Percentiles rank a stretch among this genome's conserved stretches.
phyloP scores from a whole-genome alignment of 306 rosid genomes.

The Begonia peltatifolia region DNA sequence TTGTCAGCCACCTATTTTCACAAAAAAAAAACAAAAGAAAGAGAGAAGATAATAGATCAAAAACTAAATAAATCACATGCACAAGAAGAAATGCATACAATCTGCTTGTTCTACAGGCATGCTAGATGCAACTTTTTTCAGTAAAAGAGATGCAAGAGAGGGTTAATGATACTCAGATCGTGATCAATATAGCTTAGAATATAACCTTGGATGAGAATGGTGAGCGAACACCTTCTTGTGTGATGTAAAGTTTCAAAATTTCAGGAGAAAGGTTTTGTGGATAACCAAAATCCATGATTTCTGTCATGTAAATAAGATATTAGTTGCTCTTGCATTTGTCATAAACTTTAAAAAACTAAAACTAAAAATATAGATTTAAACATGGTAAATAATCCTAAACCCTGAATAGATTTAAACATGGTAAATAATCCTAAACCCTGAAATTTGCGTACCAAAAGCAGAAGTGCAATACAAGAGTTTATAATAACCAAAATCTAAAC shows the following conservation, averaged over 20 bases:
- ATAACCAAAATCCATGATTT: slow-evolving; percentile 97
- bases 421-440: no score
- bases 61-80: background rate
- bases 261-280: slow-evolving; percentile 98
- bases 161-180: background rate
- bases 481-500: no score
- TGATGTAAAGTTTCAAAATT: slow-evolving; percentile 87
- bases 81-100: background rate
- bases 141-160: no score
- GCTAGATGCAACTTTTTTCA: no score
- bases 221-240: slow-evolving; percentile 98
- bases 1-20: slow-evolving; percentile 46
- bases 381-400: no score
- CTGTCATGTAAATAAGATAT: slow-evolving; percentile 30
- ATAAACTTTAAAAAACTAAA: background rate
- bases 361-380: no score
- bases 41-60: background rate
- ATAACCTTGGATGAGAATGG: slow-evolving; percentile 96
- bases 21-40: background rate
- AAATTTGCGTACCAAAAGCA: no score
- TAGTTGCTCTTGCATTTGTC: slow-evolving; percentile 11
- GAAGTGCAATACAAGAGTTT: no score
- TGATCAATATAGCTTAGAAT: slow-evolving; percentile 1
- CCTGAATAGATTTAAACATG: no score
- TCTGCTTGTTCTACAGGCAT: no score